phyloP scores from a whole-genome alignment of 2,329 filamentous ascomycete species.

The Colletotrichum plurivorum region DNA sequence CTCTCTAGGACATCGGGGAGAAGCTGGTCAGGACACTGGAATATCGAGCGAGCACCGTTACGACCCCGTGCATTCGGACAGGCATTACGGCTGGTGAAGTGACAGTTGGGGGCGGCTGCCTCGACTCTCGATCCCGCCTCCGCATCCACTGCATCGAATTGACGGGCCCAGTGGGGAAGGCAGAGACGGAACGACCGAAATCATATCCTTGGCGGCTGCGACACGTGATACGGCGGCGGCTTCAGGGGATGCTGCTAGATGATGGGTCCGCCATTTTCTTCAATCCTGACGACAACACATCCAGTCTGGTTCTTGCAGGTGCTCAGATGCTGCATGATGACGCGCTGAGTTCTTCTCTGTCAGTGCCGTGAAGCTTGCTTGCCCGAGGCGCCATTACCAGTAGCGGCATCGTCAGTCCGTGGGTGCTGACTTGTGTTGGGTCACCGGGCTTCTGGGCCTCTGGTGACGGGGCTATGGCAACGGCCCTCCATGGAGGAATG shows the following conservation, averaged over 20 bases:
- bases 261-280: neutral
- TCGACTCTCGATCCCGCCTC: neutral
- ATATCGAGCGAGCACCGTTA: too few species aligned
- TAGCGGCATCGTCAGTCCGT: neutral
- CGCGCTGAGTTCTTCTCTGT: too few species aligned
- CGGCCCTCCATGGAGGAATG: too few species aligned
- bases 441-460: neutral
- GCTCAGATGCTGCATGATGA: neutral
- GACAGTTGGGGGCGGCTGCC: neutral
- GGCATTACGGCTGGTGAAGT: too few species aligned
- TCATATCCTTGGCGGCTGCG: neutral
- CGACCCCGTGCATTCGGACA: too few species aligned
- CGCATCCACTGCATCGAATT: neutral
- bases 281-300: neutral
- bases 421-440: neutral
- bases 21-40: too few species aligned
- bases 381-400: neutral
- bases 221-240: neutral
- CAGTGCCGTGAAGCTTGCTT: neutral
- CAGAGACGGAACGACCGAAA: neutral
- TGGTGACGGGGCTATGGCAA: neutral
- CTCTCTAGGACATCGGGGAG: too few species aligned
- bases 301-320: neutral
- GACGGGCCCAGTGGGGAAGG: neutral
- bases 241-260: neutral